A percentile compares a stretch with the other conserved stretches of the same genome.
phyloP scores from a whole-genome alignment of 2,329 filamentous ascomycete species.

The Fusarium burgessii region DNA sequence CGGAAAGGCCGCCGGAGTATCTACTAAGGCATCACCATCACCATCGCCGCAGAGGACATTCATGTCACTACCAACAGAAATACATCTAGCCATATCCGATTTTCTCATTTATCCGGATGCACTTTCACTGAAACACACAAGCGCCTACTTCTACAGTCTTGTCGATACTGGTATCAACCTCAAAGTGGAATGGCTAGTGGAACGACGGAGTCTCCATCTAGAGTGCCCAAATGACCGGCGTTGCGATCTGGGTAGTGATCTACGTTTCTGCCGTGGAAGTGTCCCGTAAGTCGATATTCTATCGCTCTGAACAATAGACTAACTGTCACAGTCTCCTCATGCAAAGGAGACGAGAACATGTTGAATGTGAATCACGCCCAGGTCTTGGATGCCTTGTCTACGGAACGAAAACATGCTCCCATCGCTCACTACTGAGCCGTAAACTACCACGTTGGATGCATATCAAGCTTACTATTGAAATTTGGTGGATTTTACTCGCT shows the following conservation, averaged over 20 bases:
- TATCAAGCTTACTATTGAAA: conserved; percentile 58
- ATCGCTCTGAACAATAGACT: not conserved
- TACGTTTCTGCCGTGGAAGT: conserved; percentile 70
- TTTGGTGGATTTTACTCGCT: conserved; percentile 63
- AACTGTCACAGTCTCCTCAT: conserved; percentile 62
- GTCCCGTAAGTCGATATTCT: conserved; percentile 61
- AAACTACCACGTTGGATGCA: conserved; percentile 60
- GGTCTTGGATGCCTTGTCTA: conserved; percentile 68
- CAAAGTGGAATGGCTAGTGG: conserved; percentile 77
- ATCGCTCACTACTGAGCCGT: conserved; percentile 60
- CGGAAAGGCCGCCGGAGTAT: conserved; percentile 12
- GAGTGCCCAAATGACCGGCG: conserved; percentile 71
- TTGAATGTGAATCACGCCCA: conserved; percentile 70
- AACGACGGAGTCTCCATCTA: conserved; percentile 71
- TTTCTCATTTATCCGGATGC: conserved; percentile 77
- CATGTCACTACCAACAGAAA: conserved; percentile 70
- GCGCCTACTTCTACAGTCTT: conserved; percentile 70
- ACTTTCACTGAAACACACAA: conserved; percentile 76
- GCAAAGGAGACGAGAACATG: conserved; percentile 68
- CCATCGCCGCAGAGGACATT: conserved; percentile 43
- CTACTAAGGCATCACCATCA: not conserved
- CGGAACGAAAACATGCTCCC: conserved; percentile 61
- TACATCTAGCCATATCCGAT: conserved; percentile 72
- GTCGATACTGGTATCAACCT: conserved; percentile 74
- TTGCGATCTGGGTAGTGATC: conserved; percentile 70